Evolutionary conservation across 768 basidiomycete genomes (phyloP).

Genomic region (Agrocybe praecox): DNA sequence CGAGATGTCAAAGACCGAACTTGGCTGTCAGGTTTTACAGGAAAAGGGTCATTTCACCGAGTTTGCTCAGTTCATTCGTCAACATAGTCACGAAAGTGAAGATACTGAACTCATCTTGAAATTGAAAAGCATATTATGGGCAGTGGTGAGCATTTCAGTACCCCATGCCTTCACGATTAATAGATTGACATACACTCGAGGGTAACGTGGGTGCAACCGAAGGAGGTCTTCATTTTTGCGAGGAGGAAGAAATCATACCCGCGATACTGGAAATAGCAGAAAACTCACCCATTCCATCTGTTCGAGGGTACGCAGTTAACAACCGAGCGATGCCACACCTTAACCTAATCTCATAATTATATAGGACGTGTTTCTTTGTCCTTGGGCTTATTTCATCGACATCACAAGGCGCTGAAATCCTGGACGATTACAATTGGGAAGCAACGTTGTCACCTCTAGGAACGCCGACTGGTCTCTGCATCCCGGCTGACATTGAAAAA

Average conservation of each 20-base stretch:
- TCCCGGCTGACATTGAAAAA: slow-evolving; percentile 81
- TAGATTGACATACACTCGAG: slow-evolving; percentile 39
- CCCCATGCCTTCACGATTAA: background rate
- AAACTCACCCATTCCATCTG: slow-evolving; percentile 84
- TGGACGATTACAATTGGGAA: slow-evolving; percentile 94
- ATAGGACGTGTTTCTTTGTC: slow-evolving; percentile 96
- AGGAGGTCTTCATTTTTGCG: slow-evolving; percentile 91
- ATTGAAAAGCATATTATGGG: slow-evolving; percentile 96
- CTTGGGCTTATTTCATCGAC: slow-evolving; percentile 92
- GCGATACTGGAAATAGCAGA: slow-evolving; percentile 90
- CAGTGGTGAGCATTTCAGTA: slow-evolving; percentile 68
- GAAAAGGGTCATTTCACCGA: slow-evolving; percentile 92
- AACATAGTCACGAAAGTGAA: slow-evolving; percentile 82
- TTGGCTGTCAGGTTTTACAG: slow-evolving; percentile 88
- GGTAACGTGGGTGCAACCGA: slow-evolving; percentile 92
- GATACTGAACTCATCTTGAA: slow-evolving; percentile 86
- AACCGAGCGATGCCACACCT: background rate
- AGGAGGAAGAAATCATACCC: slow-evolving; percentile 94
- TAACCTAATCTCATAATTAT: background rate
- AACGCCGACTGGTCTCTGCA: slow-evolving; percentile 85
- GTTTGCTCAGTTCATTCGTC: slow-evolving; percentile 88
- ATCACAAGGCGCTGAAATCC: slow-evolving; percentile 86
- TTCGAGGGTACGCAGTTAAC: slow-evolving; percentile 78
- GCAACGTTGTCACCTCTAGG: slow-evolving; percentile 87
- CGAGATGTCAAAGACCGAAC: slow-evolving; percentile 95